Conservation (phyloP, 1,284 basidiomycete species). For the Sanguinoderma infundibulare region DNA sequence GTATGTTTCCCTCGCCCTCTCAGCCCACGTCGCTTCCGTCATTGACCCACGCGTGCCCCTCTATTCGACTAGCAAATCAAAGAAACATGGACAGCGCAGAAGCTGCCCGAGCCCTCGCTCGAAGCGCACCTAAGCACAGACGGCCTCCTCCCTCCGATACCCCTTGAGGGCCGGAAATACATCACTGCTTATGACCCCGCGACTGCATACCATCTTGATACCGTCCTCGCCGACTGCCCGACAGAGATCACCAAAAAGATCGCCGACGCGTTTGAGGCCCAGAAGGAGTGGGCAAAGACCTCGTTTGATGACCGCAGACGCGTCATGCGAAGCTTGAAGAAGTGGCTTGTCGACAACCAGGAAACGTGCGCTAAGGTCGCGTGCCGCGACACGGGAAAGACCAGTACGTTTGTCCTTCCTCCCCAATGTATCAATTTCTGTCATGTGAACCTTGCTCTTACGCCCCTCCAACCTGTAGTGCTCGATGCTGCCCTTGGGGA, state of each 20-base stretch:
- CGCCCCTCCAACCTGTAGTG: constrained; percentile 48
- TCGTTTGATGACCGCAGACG: constrained; percentile 80
- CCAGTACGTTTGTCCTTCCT: constrained; percentile 59
- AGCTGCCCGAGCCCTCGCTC: constrained; percentile 61
- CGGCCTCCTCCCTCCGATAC: constrained; percentile 55
- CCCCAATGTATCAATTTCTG: background rate
- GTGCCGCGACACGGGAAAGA: constrained; percentile 95
- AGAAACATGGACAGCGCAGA: constrained; percentile 58
- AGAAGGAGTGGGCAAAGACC: constrained; percentile 71
- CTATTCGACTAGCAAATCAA: constrained; percentile 48
- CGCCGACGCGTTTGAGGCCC: constrained; percentile 65
- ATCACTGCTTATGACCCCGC: constrained; percentile 94
- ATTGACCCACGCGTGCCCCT: background rate
- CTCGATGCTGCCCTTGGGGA: constrained; percentile 91
- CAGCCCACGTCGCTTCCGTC: background rate
- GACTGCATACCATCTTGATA: constrained; percentile 79
- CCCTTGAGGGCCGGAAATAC: constrained; percentile 60
- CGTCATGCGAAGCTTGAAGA: constrained; percentile 84
- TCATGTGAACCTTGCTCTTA: background rate
- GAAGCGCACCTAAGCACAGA: constrained; percentile 64
- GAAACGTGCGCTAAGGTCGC: constrained; percentile 88
- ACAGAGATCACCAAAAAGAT: constrained; percentile 78
- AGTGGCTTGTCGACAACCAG: constrained; percentile 91
- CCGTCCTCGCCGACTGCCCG: constrained; percentile 68
- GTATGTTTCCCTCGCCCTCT: constrained; percentile 44